These are phyloP conservation scores for Phragmites australis DNA, from an alignment of 176 grass and related monocot genomes.

Conservation along the genomic window DNA sequence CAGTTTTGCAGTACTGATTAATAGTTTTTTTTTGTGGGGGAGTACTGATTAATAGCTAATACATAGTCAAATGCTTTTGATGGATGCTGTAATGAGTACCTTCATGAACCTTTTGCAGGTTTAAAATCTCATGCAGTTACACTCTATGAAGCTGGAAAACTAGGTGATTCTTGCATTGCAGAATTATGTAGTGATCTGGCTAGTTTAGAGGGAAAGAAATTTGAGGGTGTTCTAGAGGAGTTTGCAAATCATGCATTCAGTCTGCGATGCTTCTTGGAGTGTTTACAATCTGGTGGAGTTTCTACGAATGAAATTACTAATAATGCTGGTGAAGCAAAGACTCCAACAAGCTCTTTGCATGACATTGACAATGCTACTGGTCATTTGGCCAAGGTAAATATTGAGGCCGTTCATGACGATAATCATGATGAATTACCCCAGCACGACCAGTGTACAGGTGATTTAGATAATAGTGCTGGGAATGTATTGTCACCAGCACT, in stretches of 20 bases:
- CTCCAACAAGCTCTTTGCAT: conserved; percentile 36
- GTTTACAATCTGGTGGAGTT: conserved; percentile 83
- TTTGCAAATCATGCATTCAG: conserved; percentile 98
- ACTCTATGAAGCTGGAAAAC: conserved; percentile 97
- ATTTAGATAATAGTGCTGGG: conserved; percentile 40
- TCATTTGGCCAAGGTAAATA: conserved; percentile 38
- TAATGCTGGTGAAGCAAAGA: conserved; percentile 39
- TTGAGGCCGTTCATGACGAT: conserved; percentile 28
- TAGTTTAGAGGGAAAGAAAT: conserved; percentile 90
- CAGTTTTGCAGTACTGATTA: neutral
- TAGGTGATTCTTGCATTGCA: conserved; percentile 85
- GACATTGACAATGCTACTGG: conserved; percentile 41
- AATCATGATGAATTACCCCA: conserved; percentile 24
- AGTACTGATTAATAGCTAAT: conserved; percentile 16
- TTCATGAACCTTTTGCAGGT: conserved; percentile 61
- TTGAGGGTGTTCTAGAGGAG: conserved; percentile 95
- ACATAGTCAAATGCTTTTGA: conserved; percentile 5
- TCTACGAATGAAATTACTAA: conserved; percentile 36
- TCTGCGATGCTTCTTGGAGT: conserved; percentile 82
- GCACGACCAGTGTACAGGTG: conserved; percentile 14
- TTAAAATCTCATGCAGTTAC: conserved; percentile 98
- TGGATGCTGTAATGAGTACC: conserved; percentile 6
- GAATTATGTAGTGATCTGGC: conserved; percentile 89
- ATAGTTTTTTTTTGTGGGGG: too few species aligned
- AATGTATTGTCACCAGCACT: conserved; percentile 6